A percentile compares a stretch with the other conserved stretches of the same genome.
Evolutionary conservation across 768 basidiomycete species (phyloP).

Genomic region (Psilocybe sp.): DNA sequence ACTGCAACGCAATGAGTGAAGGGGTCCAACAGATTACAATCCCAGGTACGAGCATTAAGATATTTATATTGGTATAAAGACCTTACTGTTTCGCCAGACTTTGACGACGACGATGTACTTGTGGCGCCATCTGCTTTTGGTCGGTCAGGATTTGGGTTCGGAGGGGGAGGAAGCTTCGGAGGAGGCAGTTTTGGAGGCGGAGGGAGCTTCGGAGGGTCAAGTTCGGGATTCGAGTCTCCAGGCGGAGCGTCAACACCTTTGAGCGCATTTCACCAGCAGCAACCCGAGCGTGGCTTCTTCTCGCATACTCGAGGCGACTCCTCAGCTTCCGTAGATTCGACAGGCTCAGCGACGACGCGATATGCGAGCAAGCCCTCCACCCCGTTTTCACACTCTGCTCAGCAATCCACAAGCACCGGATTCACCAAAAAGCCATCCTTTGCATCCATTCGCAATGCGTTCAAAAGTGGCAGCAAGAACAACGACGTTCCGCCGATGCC

Average conservation of each 20-base stretch:
- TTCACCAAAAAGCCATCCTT: conserved; percentile 83
- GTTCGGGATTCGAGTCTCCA: conserved; percentile 66
- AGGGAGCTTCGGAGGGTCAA: conserved; percentile 35
- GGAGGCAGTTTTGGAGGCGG: conserved; percentile 36
- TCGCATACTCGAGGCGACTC: conserved; percentile 78
- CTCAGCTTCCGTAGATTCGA: conserved; percentile 73
- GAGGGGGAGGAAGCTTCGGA: conserved; percentile 36
- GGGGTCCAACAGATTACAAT: conserved; percentile 60
- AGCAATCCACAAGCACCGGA: conserved; percentile 60
- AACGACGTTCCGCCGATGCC: conserved; percentile 77
- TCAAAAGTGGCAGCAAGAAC: conserved; percentile 64
- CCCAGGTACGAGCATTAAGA: conserved; percentile 41
- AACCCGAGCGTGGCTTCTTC: conserved; percentile 60
- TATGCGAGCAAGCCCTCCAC: conserved; percentile 43
- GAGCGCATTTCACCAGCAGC: conserved; percentile 45
- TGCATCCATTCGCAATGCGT: conserved; percentile 83
- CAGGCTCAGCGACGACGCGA: conserved; percentile 54
- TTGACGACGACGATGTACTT: conserved; percentile 72
- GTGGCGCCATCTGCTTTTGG: conserved; percentile 70
- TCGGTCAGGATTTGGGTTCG: conserved; percentile 50
- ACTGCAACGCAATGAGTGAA: conserved; percentile 32
- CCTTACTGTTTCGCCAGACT: conserved; percentile 44
- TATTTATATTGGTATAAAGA: conserved; percentile 3
- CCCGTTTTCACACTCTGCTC: conserved; percentile 68
- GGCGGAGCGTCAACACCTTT: conserved; percentile 42